Conservation (phyloP, 129 eudicot species). For the Deinandra increscens region DNA sequence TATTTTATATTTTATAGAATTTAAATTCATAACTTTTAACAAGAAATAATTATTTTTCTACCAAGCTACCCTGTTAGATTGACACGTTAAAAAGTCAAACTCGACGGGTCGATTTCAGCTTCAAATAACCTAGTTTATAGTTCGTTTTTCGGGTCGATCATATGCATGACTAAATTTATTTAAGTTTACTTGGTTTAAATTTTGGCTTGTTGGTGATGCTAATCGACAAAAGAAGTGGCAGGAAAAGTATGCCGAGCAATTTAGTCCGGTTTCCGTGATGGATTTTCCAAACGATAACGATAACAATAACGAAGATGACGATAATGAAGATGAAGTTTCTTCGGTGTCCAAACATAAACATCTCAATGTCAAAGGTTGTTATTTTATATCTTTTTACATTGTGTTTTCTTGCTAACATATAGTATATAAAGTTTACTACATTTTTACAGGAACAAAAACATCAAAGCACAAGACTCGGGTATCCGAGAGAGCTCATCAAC, state of each 20-base stretch:
- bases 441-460: constrained; percentile 43
- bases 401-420: not conserved
- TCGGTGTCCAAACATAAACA: constrained; percentile 39
- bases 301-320: constrained; percentile 46
- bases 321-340: constrained; percentile 48
- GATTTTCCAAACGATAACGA: constrained; percentile 61
- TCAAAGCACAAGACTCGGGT: constrained; percentile 40
- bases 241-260: constrained; percentile 56
- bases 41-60: no score
- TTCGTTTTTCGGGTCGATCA: not conserved
- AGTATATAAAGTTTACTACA: not conserved
- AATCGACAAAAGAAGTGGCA: constrained; percentile 35
- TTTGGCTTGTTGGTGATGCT: constrained; percentile 10
- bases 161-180: not conserved
- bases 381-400: not conserved
- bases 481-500: constrained; percentile 40
- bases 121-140: no score
- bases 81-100: no score
- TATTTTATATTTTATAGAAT: no score
- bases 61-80: no score
- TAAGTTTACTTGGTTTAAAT: not conserved
- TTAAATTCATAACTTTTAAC: no score
- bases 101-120: no score
- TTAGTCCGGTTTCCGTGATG: constrained; percentile 76
- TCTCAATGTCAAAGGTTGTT: constrained; percentile 47